Conservation (phyloP, 2,329 filamentous ascomycete species). For the Helotiales sp. region DNA sequence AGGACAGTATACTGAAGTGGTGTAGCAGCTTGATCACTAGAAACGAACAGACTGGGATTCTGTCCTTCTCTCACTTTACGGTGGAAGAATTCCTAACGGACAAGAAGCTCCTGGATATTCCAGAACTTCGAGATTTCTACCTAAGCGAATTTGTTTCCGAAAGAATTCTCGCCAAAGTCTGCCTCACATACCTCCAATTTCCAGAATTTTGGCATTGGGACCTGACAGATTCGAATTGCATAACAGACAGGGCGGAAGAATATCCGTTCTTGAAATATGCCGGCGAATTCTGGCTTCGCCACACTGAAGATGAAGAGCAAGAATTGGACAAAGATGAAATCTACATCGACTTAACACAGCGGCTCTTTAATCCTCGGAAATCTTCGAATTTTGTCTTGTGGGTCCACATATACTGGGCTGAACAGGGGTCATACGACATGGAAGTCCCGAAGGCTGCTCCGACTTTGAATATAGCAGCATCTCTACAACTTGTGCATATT, state of each 20-base stretch:
- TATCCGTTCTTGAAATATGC: slow-evolving; percentile 11
- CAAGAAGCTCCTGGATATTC: neutral
- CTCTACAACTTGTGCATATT: slow-evolving; percentile 1
- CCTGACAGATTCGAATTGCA: neutral
- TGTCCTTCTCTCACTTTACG: slow-evolving; percentile 39
- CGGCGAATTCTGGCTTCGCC: neutral
- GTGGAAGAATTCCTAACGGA: slow-evolving; percentile 37
- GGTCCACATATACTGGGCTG: slow-evolving; percentile 13
- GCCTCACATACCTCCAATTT: slow-evolving; percentile 24
- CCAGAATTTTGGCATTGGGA: slow-evolving; percentile 13
- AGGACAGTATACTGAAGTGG: slow-evolving; percentile 30
- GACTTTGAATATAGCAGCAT: slow-evolving; percentile 17
- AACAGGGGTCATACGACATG: neutral
- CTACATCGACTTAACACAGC: neutral
- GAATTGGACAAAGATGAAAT: neutral
- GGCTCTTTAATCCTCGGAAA: slow-evolving; percentile 15
- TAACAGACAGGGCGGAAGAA: neutral
- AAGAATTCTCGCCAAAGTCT: slow-evolving; percentile 10
- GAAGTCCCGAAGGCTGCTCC: slow-evolving; percentile 2
- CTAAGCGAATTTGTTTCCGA: neutral
- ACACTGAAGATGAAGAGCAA: neutral
- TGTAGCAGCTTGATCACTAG: slow-evolving; percentile 37
- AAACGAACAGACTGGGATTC: neutral
- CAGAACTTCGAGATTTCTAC: slow-evolving; percentile 9
- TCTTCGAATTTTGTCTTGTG: slow-evolving; percentile 16